These are phyloP conservation scores for Dioszegia crocea DNA, from an alignment of 768 basidiomycete species.

Conservation along the genomic window DNA sequence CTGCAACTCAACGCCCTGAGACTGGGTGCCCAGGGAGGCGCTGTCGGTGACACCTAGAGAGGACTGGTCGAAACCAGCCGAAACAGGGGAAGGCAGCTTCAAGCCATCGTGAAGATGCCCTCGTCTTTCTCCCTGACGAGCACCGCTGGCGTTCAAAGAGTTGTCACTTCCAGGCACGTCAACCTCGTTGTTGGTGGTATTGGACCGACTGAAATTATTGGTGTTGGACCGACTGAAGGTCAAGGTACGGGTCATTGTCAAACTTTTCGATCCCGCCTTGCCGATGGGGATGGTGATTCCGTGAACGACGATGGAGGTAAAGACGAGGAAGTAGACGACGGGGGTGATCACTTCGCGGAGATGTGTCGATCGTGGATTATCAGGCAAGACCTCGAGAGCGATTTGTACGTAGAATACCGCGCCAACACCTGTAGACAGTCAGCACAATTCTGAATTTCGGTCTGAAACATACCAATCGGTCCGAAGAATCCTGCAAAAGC, in stretches of 20 bases:
- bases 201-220: too few species aligned
- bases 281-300: slow-evolving; percentile 51
- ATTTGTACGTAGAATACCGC: slow-evolving; percentile 50
- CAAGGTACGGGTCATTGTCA: slow-evolving; percentile 13
- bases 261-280: slow-evolving; percentile 37
- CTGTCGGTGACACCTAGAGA: not conserved
- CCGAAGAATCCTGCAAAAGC: slow-evolving; percentile 51
- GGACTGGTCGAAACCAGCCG: not conserved
- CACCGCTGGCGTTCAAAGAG: not conserved
- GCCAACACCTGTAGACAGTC: slow-evolving; percentile 22
- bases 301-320: slow-evolving; percentile 49
- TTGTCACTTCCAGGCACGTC: slow-evolving; percentile 3
- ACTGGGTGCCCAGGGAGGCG: not conserved
- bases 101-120: not conserved
- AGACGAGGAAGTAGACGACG: slow-evolving; percentile 50
- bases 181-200: not conserved
- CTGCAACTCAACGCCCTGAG: too few species aligned
- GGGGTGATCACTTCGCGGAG: slow-evolving; percentile 45
- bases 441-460: not conserved
- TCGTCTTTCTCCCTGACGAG: not conserved
- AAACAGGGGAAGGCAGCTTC: not conserved
- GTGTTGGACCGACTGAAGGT: slow-evolving; percentile 26
- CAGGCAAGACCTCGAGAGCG: slow-evolving; percentile 47
- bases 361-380: slow-evolving; percentile 32
- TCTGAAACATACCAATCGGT: slow-evolving; percentile 38